These are phyloP conservation scores for Grifola frondosa DNA, from an alignment of 1,284 basidiomycete genomes.

Conservation along the genomic window DNA sequence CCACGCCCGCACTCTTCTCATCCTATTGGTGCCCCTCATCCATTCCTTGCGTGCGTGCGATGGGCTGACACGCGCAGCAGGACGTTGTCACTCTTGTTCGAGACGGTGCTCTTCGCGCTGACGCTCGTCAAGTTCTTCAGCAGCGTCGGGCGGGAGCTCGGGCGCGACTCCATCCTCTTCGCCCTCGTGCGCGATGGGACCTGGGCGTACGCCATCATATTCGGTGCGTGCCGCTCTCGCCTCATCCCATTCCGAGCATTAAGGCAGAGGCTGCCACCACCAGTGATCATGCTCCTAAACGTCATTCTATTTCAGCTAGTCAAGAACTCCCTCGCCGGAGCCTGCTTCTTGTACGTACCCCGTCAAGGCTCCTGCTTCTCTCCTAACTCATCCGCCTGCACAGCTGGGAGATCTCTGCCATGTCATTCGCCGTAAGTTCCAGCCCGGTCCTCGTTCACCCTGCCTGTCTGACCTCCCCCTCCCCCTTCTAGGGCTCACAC, in stretches of 20 bases:
- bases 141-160: conserved; percentile 2
- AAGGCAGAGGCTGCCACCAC: too few relatives aligned
- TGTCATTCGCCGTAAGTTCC: conserved; percentile 16
- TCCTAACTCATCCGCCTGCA: too few relatives aligned
- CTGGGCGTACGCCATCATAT: conserved; percentile 21
- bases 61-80: background rate
- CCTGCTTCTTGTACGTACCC: conserved; percentile 1
- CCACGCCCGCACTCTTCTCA: conserved; percentile 10
- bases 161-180: conserved; percentile 8
- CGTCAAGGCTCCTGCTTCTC: background rate
- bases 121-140: conserved; percentile 11
- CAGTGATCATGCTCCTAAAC: conserved; percentile 7
- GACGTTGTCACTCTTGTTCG: conserved; percentile 1
- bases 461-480: background rate
- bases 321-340: conserved; percentile 1
- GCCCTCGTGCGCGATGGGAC: conserved; percentile 21
- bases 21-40: conserved; percentile 12
- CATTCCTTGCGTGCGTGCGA: background rate
- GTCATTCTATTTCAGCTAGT: conserved; percentile 4
- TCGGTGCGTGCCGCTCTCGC: conserved; percentile 12
- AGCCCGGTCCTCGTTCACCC: background rate
- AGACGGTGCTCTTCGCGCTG: conserved; percentile 12
- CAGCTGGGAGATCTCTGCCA: conserved; percentile 15
- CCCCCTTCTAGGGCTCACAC: conserved; percentile 8
- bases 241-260: background rate